Conservation (phyloP, 495 filamentous ascomycete genomes). For the Lophiotrema nucula region DNA sequence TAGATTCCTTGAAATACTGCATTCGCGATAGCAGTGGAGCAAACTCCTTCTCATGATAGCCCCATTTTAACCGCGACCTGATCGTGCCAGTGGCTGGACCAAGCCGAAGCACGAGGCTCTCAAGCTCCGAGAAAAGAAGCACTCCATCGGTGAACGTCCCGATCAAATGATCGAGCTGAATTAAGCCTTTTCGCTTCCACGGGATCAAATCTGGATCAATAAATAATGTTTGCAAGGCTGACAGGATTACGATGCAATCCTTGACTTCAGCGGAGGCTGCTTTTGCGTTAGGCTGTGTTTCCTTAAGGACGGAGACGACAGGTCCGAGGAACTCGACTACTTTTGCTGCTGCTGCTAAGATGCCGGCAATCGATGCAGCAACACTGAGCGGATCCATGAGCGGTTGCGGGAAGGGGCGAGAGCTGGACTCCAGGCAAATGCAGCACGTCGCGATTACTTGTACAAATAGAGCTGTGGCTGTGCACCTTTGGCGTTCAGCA, state of each 20-base stretch:
- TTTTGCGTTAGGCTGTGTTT: background rate
- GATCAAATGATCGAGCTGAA: slow-evolving; percentile 13
- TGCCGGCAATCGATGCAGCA: slow-evolving; percentile 14
- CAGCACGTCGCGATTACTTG: no score
- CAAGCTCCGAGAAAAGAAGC: slow-evolving; percentile 3
- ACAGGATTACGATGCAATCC: background rate
- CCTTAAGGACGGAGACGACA: background rate
- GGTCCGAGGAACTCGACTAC: slow-evolving; percentile 6
- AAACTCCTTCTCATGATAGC: background rate
- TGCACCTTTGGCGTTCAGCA: no score
- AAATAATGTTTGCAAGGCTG: background rate
- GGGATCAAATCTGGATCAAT: background rate
- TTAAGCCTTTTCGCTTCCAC: background rate
- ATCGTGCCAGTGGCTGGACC: background rate
- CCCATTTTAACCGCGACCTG: slow-evolving; percentile 1
- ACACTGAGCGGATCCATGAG: slow-evolving; percentile 10
- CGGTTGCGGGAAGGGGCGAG: background rate
- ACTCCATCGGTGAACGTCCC: slow-evolving; percentile 9
- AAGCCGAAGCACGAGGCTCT: slow-evolving; percentile 4
- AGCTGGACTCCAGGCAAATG: no score
- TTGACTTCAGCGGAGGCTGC: slow-evolving; percentile 3
- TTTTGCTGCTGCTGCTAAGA: slow-evolving; percentile 7
- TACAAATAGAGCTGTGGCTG: no score
- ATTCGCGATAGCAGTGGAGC: background rate
- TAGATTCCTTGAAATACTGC: slow-evolving; percentile 1